Conservation (phyloP, 306 rosid species). For the Cucurbita pepo region DNA sequence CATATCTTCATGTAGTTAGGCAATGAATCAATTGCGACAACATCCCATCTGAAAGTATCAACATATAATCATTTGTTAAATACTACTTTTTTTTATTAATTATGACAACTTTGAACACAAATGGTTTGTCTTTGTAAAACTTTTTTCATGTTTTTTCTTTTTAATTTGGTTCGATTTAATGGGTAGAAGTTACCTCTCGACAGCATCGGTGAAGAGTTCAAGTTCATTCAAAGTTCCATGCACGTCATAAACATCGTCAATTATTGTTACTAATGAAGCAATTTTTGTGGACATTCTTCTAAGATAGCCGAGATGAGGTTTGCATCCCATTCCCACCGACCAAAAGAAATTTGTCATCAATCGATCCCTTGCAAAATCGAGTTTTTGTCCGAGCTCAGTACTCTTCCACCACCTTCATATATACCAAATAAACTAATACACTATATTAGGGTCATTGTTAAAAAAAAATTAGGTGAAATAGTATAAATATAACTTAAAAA, state of each 20-base stretch:
- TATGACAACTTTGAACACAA: no score
- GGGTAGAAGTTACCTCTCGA: not conserved
- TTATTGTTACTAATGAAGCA: not conserved
- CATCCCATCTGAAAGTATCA: conserved; percentile 9
- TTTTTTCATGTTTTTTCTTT: no score
- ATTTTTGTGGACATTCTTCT: conserved; percentile 1
- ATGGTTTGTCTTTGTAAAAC: no score
- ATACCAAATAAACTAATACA: not conserved
- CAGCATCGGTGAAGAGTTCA: not conserved
- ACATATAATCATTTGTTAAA: no score
- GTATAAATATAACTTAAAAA: no score
- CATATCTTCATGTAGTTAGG: conserved; percentile 13
- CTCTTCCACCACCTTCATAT: conserved; percentile 8
- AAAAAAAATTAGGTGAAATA: no score
- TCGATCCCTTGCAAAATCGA: conserved; percentile 1
- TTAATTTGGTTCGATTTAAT: no score
- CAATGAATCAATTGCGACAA: not conserved
- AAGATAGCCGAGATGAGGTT: not conserved
- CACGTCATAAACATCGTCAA: conserved; percentile 5
- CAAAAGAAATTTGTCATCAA: conserved; percentile 1
- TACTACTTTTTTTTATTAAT: no score
- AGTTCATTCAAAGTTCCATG: conserved; percentile 5
- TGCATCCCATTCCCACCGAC: not conserved
- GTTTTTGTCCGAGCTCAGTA: not conserved
- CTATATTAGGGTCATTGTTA: no score